Conservation (phyloP, 106 monocot genomes). For the Phalaenopsis aphrodite region DNA sequence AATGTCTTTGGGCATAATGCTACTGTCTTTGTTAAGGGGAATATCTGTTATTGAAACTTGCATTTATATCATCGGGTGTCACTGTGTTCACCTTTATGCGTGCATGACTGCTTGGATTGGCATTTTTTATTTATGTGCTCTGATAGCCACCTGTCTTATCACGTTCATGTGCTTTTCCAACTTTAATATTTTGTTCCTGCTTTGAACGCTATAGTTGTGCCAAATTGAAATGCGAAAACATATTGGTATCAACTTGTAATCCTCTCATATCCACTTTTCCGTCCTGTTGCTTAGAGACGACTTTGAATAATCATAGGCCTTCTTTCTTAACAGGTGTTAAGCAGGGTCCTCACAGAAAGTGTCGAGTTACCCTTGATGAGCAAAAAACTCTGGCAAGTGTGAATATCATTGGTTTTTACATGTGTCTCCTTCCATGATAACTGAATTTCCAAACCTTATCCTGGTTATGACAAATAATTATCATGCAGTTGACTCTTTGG, state of each 20-base stretch:
- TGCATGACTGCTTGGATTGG: no score
- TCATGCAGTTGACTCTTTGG: slow-evolving; percentile 82
- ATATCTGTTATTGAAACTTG: no score
- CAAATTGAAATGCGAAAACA: no score
- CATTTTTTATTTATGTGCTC: no score
- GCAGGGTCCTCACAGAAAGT: slow-evolving; percentile 73
- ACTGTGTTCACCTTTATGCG: no score
- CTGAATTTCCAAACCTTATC: not conserved
- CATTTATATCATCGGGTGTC: no score
- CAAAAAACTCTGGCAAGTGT: slow-evolving; percentile 66
- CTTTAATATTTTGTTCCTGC: no score
- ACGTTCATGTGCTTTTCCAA: no score
- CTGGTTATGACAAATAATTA: slow-evolving; percentile 1
- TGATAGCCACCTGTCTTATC: no score
- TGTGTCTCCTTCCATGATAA: not conserved
- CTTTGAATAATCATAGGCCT: not conserved
- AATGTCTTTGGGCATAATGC: no score
- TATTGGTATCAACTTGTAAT: not conserved
- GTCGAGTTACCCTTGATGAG: slow-evolving; percentile 67
- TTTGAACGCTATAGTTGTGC: no score
- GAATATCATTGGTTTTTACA: not conserved
- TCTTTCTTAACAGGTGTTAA: slow-evolving; percentile 36
- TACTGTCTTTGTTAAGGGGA: no score
- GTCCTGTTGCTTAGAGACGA: not conserved
- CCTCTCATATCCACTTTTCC: not conserved